Percentiles rank a stretch among this genome's conserved stretches.
Evolutionary conservation across 2,329 filamentous ascomycete species (phyloP).

Genomic region (Aspergillus aculeatinus): DNA sequence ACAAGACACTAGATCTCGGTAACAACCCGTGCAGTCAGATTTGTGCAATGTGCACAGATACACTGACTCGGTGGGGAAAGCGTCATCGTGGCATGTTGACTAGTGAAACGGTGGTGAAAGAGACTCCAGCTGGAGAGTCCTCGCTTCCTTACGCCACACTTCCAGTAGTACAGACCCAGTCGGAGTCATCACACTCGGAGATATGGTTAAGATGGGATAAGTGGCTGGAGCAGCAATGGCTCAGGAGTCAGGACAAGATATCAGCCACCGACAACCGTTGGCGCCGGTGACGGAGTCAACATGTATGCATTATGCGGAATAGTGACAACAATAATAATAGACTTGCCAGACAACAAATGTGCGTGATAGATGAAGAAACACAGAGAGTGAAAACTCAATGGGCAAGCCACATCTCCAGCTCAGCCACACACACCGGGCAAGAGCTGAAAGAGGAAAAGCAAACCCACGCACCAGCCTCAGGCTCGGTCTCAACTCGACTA

Average conservation of each 20-base stretch:
- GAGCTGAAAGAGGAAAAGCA: slow-evolving; percentile 13
- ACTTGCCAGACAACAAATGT: too few relatives aligned
- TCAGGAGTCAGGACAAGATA: too few relatives aligned
- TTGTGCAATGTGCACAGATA: slow-evolving; percentile 10
- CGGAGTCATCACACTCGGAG: not conserved
- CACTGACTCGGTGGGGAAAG: slow-evolving; percentile 3
- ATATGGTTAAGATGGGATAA: slow-evolving; percentile 2
- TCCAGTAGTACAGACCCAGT: not conserved
- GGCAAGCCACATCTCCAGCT: slow-evolving; percentile 15
- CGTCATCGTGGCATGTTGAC: slow-evolving; percentile 8
- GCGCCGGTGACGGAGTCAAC: not conserved
- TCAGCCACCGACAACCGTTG: not conserved
- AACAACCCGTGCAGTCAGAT: not conserved
- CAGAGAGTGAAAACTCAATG: not conserved
- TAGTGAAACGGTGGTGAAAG: not conserved
- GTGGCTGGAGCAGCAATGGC: not conserved
- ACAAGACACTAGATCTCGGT: slow-evolving; percentile 11
- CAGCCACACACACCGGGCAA: slow-evolving; percentile 10
- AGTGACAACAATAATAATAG: not conserved
- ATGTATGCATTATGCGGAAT: not conserved
- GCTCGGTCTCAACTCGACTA: slow-evolving; percentile 7
- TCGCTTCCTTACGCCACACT: slow-evolving; percentile 8
- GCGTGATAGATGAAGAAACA: not conserved
- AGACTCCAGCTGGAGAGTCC: slow-evolving; percentile 7
- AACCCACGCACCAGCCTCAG: slow-evolving; percentile 16